A percentile compares a stretch with the other conserved stretches of the same genome.
phyloP scores from a whole-genome alignment of 2,329 filamentous ascomycete genomes.

The Ophiocordyceps australis region DNA sequence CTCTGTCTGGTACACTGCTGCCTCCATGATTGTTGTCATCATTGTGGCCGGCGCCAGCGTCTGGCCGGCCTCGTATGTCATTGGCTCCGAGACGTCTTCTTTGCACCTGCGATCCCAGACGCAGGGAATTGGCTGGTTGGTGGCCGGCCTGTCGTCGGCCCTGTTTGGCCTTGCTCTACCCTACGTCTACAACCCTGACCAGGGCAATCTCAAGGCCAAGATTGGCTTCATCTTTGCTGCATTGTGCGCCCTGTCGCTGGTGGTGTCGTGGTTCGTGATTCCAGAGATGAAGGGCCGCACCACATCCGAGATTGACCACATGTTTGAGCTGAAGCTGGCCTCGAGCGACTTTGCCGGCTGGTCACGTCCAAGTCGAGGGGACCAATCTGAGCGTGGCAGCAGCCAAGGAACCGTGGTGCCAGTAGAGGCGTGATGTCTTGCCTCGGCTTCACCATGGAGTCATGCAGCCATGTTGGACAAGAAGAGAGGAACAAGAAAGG shows the following conservation, averaged over 20 bases:
- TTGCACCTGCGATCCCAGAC: slow-evolving; percentile 22
- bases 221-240: slow-evolving; percentile 21
- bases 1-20: slow-evolving; percentile 7
- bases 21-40: slow-evolving; percentile 23
- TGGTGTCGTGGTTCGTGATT: slow-evolving; percentile 22
- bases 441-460: no score
- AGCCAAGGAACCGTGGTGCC: neutral
- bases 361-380: slow-evolving; percentile 1
- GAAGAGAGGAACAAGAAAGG: no score
- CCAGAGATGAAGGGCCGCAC: slow-evolving; percentile 34
- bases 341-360: slow-evolving; percentile 8
- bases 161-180: slow-evolving; percentile 26
- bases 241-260: slow-evolving; percentile 14
- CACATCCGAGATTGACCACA: slow-evolving; percentile 26
- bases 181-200: slow-evolving; percentile 18
- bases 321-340: slow-evolving; percentile 12
- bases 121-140: slow-evolving; percentile 22
- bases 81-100: slow-evolving; percentile 22
- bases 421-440: slow-evolving; percentile 3
- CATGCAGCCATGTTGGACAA: no score
- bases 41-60: slow-evolving; percentile 19
- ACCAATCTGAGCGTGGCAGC: neutral
- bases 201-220: slow-evolving; percentile 19
- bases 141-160: slow-evolving; percentile 18
- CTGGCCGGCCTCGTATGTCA: slow-evolving; percentile 22